Conservation (phyloP, 176 grass and related monocot genomes). For the Phoenix dactylifera region DNA sequence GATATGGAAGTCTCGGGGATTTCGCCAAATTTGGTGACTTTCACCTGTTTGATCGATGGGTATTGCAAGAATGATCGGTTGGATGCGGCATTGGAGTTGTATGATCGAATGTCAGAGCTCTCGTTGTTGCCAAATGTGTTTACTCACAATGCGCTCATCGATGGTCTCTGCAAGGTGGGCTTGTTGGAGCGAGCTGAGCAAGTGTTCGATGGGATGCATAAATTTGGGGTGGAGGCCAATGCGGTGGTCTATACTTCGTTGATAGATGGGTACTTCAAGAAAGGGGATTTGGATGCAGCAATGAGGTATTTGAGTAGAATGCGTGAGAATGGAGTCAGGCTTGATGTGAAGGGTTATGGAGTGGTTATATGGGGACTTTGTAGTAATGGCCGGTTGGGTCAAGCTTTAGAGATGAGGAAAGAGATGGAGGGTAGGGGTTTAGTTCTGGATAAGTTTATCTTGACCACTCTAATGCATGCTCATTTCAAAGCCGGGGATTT, state of each 20-base stretch:
- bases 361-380: conserved; percentile 14
- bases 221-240: conserved; percentile 2
- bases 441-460: conserved; percentile 3
- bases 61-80: conserved; percentile 1
- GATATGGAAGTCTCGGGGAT: neutral
- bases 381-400: conserved; percentile 2
- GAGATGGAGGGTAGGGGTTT: conserved; percentile 11
- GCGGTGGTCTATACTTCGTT: neutral
- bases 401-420: conserved; percentile 4
- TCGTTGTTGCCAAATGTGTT: conserved; percentile 1
- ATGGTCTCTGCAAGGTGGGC: conserved; percentile 7
- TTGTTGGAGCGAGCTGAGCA: conserved; percentile 4
- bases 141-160: conserved; percentile 1
- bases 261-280: conserved; percentile 1
- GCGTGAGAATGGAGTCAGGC: neutral
- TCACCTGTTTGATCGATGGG: conserved; percentile 5
- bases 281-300: neutral
- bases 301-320: neutral
- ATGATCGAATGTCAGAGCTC: neutral
- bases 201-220: neutral
- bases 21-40: conserved; percentile 13
- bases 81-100: neutral
- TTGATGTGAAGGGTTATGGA: conserved; percentile 4
- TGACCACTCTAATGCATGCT: conserved; percentile 7
- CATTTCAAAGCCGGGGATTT: conserved; percentile 8